Evolutionary conservation across 352 stramenopile genomes (phyloP).

Genomic region (Phytophthora europaea): DNA sequence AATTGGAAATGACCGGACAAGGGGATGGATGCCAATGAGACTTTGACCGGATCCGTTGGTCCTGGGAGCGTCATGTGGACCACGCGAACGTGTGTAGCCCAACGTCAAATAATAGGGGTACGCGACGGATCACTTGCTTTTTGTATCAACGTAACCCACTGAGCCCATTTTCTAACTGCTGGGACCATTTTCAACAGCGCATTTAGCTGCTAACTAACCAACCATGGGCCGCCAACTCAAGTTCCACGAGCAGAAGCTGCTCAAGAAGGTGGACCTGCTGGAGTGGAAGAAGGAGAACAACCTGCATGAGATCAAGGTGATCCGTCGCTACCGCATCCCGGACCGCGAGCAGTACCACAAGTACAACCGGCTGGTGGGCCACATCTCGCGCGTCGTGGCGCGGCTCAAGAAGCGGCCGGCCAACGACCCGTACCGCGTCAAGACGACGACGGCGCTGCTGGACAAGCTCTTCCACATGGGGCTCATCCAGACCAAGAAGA

Average conservation of each 20-base stretch:
- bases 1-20: slow-evolving; percentile 29
- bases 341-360: slow-evolving; percentile 99
- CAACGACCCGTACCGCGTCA: slow-evolving; percentile 97
- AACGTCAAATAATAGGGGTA: slow-evolving; percentile 9
- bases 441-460: slow-evolving; percentile 97
- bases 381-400: slow-evolving; percentile 94
- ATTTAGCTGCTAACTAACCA: too few relatives aligned
- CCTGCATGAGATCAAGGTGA: slow-evolving; percentile 98
- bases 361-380: slow-evolving; percentile 98
- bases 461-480: slow-evolving; percentile 99
- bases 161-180: not conserved
- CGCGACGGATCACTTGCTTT: slow-evolving; percentile 11
- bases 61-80: slow-evolving; percentile 27
- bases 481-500: slow-evolving; percentile 97
- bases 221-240: slow-evolving; percentile 94
- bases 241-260: slow-evolving; percentile 98
- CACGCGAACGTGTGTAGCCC: slow-evolving; percentile 6
- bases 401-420: slow-evolving; percentile 96
- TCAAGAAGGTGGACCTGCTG: slow-evolving; percentile 99
- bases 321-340: slow-evolving; percentile 98
- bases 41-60: slow-evolving; percentile 34
- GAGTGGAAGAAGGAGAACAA: slow-evolving; percentile 99
- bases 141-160: slow-evolving; percentile 21
- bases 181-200: not conserved
- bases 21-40: not conserved